phyloP scores from a whole-genome alignment of 805 yeast species.

The Teunomyces pallodes region DNA sequence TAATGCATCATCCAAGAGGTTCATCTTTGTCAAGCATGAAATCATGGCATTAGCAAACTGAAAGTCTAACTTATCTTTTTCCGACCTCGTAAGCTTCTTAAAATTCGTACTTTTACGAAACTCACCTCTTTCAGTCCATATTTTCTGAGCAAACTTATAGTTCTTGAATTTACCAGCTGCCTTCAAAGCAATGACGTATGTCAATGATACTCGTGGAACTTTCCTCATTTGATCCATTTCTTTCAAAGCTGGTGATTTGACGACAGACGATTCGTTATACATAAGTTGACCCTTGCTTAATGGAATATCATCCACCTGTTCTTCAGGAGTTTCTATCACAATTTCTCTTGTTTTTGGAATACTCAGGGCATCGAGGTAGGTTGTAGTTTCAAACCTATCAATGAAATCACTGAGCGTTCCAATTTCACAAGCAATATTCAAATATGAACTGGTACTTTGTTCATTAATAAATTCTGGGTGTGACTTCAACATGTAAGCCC shows the following conservation, averaged over 20 bases:
- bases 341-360: constrained; percentile 12
- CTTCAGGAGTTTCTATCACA: neutral
- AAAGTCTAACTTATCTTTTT: constrained; percentile 52
- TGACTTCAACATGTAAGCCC: constrained; percentile 51
- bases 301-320: neutral
- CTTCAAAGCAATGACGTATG: constrained; percentile 60
- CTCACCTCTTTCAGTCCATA: constrained; percentile 79
- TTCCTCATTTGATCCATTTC: constrained; percentile 4
- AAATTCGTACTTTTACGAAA: constrained; percentile 59
- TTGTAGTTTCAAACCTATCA: constrained; percentile 29
- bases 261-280: constrained; percentile 6
- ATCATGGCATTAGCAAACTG: constrained; percentile 75
- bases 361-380: constrained; percentile 26
- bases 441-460: constrained; percentile 47
- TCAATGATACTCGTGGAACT: constrained; percentile 34
- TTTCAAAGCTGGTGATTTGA: constrained; percentile 23
- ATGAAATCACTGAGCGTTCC: constrained; percentile 34
- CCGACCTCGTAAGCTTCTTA: constrained; percentile 31
- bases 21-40: constrained; percentile 51
- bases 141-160: constrained; percentile 54
- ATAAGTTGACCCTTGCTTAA: neutral
- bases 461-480: constrained; percentile 43
- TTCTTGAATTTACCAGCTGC: constrained; percentile 62
- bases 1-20: constrained; percentile 65
- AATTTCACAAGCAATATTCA: constrained; percentile 44